A percentile compares a stretch with the other conserved stretches of the same genome.
These are phyloP conservation scores for Oryza officinalis DNA, from an alignment of 176 grass and related monocot genomes.

Conservation along the genomic window DNA sequence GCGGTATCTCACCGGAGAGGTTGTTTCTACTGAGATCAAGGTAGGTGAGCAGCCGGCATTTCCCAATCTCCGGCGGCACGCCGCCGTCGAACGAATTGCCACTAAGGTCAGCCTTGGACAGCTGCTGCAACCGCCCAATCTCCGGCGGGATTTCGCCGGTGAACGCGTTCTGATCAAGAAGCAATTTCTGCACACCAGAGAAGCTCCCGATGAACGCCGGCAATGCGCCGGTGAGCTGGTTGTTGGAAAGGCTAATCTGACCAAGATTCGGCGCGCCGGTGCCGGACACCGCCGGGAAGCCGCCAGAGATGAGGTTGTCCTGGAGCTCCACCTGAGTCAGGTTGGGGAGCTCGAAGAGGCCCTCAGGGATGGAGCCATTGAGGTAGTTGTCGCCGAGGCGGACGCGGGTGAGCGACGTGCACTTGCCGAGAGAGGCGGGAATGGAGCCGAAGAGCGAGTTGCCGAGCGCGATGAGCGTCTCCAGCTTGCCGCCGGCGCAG, in stretches of 20 bases:
- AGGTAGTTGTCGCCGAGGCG: conserved; percentile 94
- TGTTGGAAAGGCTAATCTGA: conserved; percentile 82
- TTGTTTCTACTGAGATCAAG: conserved; percentile 81
- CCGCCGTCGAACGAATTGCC: conserved; percentile 57
- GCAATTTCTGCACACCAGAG: conserved; percentile 73
- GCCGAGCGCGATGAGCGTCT: conserved; percentile 84
- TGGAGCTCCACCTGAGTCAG: conserved; percentile 93
- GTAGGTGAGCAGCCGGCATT: conserved; percentile 80
- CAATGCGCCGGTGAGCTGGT: conserved; percentile 74
- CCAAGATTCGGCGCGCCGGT: conserved; percentile 51
- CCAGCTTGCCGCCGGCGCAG: conserved; percentile 67
- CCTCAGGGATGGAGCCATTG: conserved; percentile 77
- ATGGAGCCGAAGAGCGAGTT: conserved; percentile 89
- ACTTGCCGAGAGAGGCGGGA: conserved; percentile 70
- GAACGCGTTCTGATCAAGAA: conserved; percentile 84
- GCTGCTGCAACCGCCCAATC: conserved; percentile 71
- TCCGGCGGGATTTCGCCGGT: conserved; percentile 63
- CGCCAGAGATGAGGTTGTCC: conserved; percentile 81
- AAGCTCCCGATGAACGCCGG: conserved; percentile 74
- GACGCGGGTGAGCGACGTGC: conserved; percentile 65
- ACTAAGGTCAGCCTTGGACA: conserved; percentile 82
- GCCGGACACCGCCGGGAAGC: conserved; percentile 53
- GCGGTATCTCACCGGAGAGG: conserved; percentile 66
- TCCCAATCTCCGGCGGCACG: conserved; percentile 65
- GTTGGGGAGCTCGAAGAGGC: conserved; percentile 71